These are phyloP conservation scores for Heracleum sosnowskyi DNA, from an alignment of 129 eudicot genomes.

Conservation along the genomic window DNA sequence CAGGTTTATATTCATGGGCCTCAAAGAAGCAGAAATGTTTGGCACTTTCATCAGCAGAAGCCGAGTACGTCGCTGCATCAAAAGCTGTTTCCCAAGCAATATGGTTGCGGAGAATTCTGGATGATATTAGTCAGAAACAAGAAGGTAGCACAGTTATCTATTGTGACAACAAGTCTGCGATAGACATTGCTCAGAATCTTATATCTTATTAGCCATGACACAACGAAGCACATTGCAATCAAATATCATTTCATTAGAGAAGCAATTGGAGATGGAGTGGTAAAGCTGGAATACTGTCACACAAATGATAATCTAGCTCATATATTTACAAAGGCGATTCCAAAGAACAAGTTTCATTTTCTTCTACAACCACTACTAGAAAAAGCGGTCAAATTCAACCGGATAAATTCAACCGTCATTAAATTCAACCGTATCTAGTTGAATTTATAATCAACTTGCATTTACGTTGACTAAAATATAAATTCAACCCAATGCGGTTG, in stretches of 20 bases:
- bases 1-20: background rate
- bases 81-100: background rate
- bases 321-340: background rate
- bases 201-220: background rate
- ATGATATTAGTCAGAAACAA: background rate
- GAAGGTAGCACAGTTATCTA: background rate
- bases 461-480: too few species aligned
- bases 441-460: too few species aligned
- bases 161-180: background rate
- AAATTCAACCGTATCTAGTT: too few species aligned
- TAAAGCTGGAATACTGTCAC: background rate
- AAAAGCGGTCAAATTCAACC: too few species aligned
- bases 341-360: too few species aligned
- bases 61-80: background rate
- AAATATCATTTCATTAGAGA: background rate
- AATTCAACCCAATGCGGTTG: too few species aligned
- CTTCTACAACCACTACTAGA: too few species aligned
- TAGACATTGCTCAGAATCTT: background rate
- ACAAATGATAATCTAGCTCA: background rate
- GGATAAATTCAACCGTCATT: too few species aligned
- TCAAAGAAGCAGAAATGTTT: background rate
- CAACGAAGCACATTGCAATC: background rate
- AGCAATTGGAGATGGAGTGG: background rate
- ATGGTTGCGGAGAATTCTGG: background rate
- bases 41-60: background rate